phyloP scores from a whole-genome alignment of 352 stramenopile genomes.

The Phytophthora sansomeana region DNA sequence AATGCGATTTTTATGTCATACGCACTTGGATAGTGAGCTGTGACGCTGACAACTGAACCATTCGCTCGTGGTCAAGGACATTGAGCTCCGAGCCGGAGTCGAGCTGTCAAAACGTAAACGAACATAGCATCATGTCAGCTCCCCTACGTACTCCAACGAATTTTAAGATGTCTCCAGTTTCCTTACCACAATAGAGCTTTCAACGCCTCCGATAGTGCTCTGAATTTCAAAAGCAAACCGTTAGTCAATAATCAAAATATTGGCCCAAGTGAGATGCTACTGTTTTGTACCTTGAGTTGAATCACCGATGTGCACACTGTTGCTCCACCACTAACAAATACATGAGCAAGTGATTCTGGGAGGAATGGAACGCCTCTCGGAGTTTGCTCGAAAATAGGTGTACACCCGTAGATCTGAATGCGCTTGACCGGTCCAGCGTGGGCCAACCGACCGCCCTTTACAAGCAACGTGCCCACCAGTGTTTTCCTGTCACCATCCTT shows the following conservation, averaged over 20 bases:
- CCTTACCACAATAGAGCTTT: slow-evolving; percentile 60
- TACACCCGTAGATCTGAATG: slow-evolving; percentile 81
- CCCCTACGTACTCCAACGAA: neutral
- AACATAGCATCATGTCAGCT: slow-evolving; percentile 18
- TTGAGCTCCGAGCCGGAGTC: slow-evolving; percentile 65
- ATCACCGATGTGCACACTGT: slow-evolving; percentile 66
- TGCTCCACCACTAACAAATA: slow-evolving; percentile 77
- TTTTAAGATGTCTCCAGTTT: neutral
- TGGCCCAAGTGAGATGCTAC: neutral
- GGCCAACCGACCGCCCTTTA: slow-evolving; percentile 65
- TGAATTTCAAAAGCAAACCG: slow-evolving; percentile 17
- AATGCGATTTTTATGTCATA: neutral
- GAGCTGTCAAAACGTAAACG: slow-evolving; percentile 33
- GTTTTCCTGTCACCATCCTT: slow-evolving; percentile 22
- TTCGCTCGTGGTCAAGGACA: slow-evolving; percentile 40
- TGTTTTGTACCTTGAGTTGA: slow-evolving; percentile 52
- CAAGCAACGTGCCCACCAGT: slow-evolving; percentile 52
- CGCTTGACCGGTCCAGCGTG: slow-evolving; percentile 62
- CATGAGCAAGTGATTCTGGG: slow-evolving; percentile 56
- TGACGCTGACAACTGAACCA: slow-evolving; percentile 45
- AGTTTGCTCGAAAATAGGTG: slow-evolving; percentile 69
- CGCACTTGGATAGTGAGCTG: slow-evolving; percentile 60
- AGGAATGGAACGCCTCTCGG: slow-evolving; percentile 60
- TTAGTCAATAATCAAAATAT: neutral
- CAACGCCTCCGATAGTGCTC: slow-evolving; percentile 44